Percentiles rank a stretch among this genome's conserved stretches.
phyloP scores from a whole-genome alignment of 345 rosid genomes.

The Noccaea caerulescens region DNA sequence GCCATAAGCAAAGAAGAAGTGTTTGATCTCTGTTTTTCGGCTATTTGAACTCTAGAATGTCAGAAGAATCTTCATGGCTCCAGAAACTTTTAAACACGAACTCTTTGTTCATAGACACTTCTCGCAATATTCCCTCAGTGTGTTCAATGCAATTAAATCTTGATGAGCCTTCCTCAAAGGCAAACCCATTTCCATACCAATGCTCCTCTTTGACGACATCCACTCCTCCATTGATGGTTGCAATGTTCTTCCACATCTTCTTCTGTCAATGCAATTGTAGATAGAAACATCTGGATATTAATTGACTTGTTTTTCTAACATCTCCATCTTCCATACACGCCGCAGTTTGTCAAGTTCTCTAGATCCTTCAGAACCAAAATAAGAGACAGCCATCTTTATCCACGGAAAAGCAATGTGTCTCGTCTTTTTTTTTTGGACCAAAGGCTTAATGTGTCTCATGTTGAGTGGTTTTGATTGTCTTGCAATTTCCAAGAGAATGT shows the following conservation, averaged over 20 bases:
- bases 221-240: slow-evolving; percentile 25
- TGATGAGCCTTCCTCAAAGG: slow-evolving; percentile 8
- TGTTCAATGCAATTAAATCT: slow-evolving; percentile 51
- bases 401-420: too few species aligned
- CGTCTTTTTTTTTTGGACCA: too few species aligned
- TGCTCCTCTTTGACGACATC: slow-evolving; percentile 24
- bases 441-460: too few species aligned
- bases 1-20: not conserved
- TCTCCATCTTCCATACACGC: too few species aligned
- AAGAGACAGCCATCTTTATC: too few species aligned
- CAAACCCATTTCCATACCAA: slow-evolving; percentile 11
- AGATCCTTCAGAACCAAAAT: too few species aligned
- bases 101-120: slow-evolving; percentile 56
- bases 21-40: not conserved
- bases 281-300: too few species aligned
- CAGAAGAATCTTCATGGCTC: slow-evolving; percentile 49
- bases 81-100: slow-evolving; percentile 90
- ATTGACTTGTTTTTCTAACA: too few species aligned
- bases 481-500: too few species aligned
- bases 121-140: slow-evolving; percentile 63
- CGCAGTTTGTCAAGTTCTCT: too few species aligned
- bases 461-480: too few species aligned
- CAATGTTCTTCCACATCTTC: slow-evolving; percentile 24
- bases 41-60: slow-evolving; percentile 16
- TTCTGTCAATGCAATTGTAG: not conserved